Evolutionary conservation across 345 rosid species (phyloP).

Genomic region (Linum usitatissimum): DNA sequence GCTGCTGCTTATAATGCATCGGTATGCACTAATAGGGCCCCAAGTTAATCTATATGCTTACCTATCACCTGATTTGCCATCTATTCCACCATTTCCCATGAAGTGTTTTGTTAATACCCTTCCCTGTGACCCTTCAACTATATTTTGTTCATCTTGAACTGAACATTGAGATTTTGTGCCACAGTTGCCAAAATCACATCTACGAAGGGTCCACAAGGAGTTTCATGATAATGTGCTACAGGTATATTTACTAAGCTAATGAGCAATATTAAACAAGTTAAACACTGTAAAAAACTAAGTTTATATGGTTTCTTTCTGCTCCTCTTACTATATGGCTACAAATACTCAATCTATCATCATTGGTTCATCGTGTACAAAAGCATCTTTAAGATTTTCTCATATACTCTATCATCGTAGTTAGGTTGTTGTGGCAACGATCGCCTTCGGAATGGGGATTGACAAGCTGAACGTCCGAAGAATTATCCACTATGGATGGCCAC

Average conservation of each 20-base stretch:
- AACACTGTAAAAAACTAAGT: too few species aligned
- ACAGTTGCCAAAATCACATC: constrained; percentile 70
- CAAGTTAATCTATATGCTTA: background rate
- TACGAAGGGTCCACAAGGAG: constrained; percentile 64
- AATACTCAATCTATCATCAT: too few species aligned
- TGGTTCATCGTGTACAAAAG: background rate
- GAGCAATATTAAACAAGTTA: too few species aligned
- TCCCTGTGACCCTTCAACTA: background rate
- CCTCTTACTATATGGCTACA: too few species aligned
- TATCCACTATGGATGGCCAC: constrained; percentile 94
- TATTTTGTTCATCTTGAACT: constrained; percentile 8
- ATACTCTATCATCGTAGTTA: constrained; percentile 14
- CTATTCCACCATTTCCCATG: background rate
- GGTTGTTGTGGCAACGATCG: constrained; percentile 88
- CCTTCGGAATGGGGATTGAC: constrained; percentile 97
- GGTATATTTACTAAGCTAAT: too few species aligned
- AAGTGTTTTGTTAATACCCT: background rate
- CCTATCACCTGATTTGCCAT: background rate
- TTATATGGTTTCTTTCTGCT: too few species aligned
- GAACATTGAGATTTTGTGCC: constrained; percentile 1
- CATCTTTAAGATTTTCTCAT: background rate
- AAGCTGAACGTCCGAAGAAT: constrained; percentile 66
- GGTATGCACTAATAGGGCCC: constrained; percentile 24
- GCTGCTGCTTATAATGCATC: constrained; percentile 91
- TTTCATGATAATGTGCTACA: constrained; percentile 60